These are phyloP conservation scores for Pyrrhoderma lamaoense DNA, from an alignment of 1,284 basidiomycete species.

Conservation along the genomic window DNA sequence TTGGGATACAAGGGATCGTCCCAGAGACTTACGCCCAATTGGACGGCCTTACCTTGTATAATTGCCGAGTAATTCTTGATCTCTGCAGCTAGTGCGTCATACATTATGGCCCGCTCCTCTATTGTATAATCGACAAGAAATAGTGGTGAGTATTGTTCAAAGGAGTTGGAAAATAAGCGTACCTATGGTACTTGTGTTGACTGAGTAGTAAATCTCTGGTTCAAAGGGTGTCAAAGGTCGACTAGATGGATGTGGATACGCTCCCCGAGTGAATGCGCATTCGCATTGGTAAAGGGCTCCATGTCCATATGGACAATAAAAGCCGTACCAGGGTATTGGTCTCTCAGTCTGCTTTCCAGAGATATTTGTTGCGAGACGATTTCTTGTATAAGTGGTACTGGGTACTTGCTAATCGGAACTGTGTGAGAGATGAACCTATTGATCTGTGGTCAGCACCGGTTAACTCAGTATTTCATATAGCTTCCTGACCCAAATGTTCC, in stretches of 20 bases:
- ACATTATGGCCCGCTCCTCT: not conserved
- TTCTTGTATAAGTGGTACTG: constrained; percentile 5
- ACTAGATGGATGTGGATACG: constrained; percentile 9
- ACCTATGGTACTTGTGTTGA: not conserved
- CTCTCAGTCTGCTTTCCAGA: not conserved
- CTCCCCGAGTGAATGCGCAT: constrained; percentile 11
- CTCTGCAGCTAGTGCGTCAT: not conserved
- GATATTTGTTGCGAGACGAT: not conserved
- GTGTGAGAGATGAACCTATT: constrained; percentile 1
- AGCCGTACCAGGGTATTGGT: not conserved
- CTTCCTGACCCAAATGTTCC: constrained; percentile 8
- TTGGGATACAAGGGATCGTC: constrained; percentile 19
- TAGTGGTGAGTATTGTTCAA: not conserved
- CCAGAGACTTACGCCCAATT: constrained; percentile 11
- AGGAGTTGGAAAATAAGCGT: not conserved
- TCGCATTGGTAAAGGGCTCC: constrained; percentile 11
- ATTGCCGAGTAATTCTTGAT: constrained; percentile 1
- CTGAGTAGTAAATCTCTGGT: constrained; percentile 2
- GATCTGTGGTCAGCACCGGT: not conserved
- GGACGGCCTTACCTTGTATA: constrained; percentile 11
- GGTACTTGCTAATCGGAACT: constrained; percentile 11
- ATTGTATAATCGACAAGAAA: not conserved
- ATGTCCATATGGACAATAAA: constrained; percentile 7
- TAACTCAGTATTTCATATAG: not conserved
- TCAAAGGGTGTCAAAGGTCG: constrained; percentile 4